These are phyloP conservation scores for Hypoxylon sp. DNA, from an alignment of 2,329 filamentous ascomycete species.

Conservation along the genomic window DNA sequence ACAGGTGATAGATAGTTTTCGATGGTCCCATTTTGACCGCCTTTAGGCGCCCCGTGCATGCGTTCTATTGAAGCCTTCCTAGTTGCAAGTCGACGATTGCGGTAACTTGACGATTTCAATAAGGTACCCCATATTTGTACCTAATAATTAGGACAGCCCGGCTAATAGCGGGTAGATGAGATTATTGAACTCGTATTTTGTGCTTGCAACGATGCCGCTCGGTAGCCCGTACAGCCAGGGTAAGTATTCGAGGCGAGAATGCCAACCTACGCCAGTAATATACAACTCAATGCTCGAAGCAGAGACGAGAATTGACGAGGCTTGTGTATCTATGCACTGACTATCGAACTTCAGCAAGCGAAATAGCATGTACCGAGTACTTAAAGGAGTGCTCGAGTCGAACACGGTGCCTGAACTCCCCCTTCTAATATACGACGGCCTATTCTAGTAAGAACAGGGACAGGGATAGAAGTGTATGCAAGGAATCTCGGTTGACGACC, in stretches of 20 bases:
- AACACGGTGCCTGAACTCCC: slow-evolving; percentile 27
- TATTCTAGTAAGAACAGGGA: slow-evolving; percentile 32
- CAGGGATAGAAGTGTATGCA: slow-evolving; percentile 44
- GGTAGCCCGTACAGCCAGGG: slow-evolving; percentile 1
- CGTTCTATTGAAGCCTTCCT: slow-evolving; percentile 35
- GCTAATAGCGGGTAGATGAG: slow-evolving; percentile 17
- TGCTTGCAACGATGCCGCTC: slow-evolving; percentile 5
- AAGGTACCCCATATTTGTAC: slow-evolving; percentile 30
- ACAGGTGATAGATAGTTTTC: slow-evolving; percentile 25
- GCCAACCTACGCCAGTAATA: slow-evolving; percentile 25
- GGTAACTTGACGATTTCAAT: slow-evolving; percentile 29
- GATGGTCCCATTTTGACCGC: slow-evolving; percentile 39
- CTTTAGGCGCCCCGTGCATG: slow-evolving; percentile 30
- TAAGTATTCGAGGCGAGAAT: slow-evolving; percentile 18
- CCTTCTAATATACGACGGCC: slow-evolving; percentile 25
- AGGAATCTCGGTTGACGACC: slow-evolving; percentile 48
- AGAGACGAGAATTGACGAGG: slow-evolving; percentile 12
- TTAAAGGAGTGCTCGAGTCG: slow-evolving; percentile 10
- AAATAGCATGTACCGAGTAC: slow-evolving; percentile 25
- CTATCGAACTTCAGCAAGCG: slow-evolving; percentile 24
- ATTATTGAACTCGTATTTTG: slow-evolving; percentile 14
- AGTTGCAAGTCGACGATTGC: slow-evolving; percentile 29
- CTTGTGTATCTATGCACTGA: slow-evolving; percentile 18
- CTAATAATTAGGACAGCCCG: slow-evolving; percentile 35
- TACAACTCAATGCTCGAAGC: slow-evolving; percentile 25